Conservation (phyloP, 2,329 filamentous ascomycete genomes). For the Thelonectria blattea region DNA sequence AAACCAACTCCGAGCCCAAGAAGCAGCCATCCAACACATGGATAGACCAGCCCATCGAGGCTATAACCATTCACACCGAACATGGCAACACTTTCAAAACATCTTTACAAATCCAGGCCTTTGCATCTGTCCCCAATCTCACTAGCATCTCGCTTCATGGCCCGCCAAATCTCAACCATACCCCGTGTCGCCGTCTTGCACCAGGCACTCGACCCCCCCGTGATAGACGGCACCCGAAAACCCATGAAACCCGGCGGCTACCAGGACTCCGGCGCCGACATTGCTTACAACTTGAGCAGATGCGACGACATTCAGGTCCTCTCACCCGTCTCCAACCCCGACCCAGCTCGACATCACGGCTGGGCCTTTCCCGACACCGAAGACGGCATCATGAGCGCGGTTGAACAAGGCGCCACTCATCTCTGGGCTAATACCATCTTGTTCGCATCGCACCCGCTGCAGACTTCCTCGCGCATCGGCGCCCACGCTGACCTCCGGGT, state of each 20-base stretch:
- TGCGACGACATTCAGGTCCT: constrained; percentile 24
- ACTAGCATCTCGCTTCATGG: background rate
- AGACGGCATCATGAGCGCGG: constrained; percentile 36
- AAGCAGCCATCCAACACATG: too few species aligned
- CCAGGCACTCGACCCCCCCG: constrained; percentile 53
- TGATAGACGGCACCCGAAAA: constrained; percentile 54
- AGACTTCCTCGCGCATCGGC: constrained; percentile 45
- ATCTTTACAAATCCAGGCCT: background rate
- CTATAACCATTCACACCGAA: too few species aligned
- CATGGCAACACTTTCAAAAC: background rate
- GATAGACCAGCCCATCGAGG: too few species aligned
- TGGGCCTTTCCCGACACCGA: constrained; percentile 32
- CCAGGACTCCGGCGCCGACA: constrained; percentile 30
- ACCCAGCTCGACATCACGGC: constrained; percentile 18
- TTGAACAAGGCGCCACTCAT: constrained; percentile 50
- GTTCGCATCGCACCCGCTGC: constrained; percentile 55
- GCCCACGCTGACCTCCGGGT: constrained; percentile 44
- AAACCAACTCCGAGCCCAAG: too few species aligned
- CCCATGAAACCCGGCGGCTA: constrained; percentile 53
- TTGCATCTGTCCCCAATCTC: background rate
- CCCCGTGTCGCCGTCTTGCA: constrained; percentile 51
- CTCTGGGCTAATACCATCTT: constrained; percentile 59
- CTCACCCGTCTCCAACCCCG: constrained; percentile 9
- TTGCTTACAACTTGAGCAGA: constrained; percentile 28
- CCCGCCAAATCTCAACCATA: background rate